phyloP scores from a whole-genome alignment of 768 basidiomycete genomes.

The Auriculariales sp. region DNA sequence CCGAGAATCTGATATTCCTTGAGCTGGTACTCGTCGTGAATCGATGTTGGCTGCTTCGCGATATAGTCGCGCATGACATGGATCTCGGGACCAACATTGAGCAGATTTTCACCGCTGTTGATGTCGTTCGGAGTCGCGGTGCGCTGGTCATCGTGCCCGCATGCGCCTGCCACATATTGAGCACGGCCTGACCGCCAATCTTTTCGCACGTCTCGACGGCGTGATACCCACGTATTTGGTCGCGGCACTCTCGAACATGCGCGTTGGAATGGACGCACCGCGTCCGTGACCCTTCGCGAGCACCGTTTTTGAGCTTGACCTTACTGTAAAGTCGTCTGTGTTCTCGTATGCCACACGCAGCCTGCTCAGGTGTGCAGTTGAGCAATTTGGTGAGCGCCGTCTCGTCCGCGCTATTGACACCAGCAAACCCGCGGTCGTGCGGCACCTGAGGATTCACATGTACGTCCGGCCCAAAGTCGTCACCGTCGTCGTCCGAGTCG shows the following conservation, averaged over 20 bases:
- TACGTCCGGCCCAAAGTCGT: too few relatives aligned
- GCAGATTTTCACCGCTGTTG: slow-evolving; percentile 9
- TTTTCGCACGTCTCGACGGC: slow-evolving; percentile 82
- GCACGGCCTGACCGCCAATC: slow-evolving; percentile 60
- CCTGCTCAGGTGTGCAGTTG: slow-evolving; percentile 65
- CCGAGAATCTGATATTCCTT: slow-evolving; percentile 97
- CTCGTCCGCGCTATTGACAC: slow-evolving; percentile 24
- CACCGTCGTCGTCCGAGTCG: too few relatives aligned
- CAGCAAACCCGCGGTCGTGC: too few relatives aligned
- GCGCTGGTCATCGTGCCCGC: slow-evolving; percentile 20
- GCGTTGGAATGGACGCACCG: slow-evolving; percentile 43
- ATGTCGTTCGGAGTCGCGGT: slow-evolving; percentile 23
- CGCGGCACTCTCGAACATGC: slow-evolving; percentile 84
- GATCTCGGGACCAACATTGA: slow-evolving; percentile 25
- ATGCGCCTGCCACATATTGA: slow-evolving; percentile 58
- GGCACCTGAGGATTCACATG: too few relatives aligned
- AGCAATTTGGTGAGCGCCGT: not conserved
- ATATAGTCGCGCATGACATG: slow-evolving; percentile 49
- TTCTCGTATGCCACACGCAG: slow-evolving; percentile 62
- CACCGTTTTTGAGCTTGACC: slow-evolving; percentile 68
- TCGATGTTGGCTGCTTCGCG: slow-evolving; percentile 51
- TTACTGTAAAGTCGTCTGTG: slow-evolving; percentile 62
- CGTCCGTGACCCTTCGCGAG: slow-evolving; percentile 40
- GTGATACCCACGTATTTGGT: slow-evolving; percentile 73
- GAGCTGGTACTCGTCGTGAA: slow-evolving; percentile 54